Evolutionary conservation across 2,329 filamentous ascomycete species (phyloP).

Genomic region (Exserohilum rostratum): DNA sequence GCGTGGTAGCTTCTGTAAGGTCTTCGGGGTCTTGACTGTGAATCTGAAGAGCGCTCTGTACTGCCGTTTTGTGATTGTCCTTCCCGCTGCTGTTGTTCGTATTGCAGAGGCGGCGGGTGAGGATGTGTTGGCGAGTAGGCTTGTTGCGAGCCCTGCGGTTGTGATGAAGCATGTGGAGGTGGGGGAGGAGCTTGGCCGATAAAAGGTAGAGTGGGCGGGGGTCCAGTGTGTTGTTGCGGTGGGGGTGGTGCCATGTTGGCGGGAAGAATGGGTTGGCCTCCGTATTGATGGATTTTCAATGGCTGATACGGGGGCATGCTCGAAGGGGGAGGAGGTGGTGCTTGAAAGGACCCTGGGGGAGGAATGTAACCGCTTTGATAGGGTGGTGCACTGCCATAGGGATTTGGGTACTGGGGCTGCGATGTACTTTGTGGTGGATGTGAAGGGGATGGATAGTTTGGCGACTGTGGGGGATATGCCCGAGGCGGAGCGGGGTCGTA

Average conservation of each 20-base stretch:
- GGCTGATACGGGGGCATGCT: conserved; percentile 36
- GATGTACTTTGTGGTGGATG: conserved; percentile 26
- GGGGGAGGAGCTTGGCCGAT: not conserved
- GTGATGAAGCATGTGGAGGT: not conserved
- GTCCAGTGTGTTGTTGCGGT: conserved; percentile 9
- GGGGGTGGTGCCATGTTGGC: conserved; percentile 45
- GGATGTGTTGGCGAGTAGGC: conserved; percentile 30
- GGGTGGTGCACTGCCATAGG: conserved; percentile 26
- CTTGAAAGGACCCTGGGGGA: conserved; percentile 42
- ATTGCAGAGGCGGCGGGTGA: conserved; percentile 25
- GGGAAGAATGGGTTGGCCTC: conserved; percentile 49
- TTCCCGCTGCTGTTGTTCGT: conserved; percentile 28
- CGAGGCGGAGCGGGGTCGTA: conserved; percentile 43
- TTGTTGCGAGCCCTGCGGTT: conserved; percentile 20
- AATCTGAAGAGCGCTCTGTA: conserved; percentile 19
- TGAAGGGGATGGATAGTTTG: conserved; percentile 28
- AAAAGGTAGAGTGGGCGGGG: conserved; percentile 6
- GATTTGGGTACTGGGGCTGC: conserved; percentile 56
- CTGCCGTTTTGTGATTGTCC: conserved; percentile 15
- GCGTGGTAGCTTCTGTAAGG: conserved; percentile 43
- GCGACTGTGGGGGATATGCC: conserved; percentile 30
- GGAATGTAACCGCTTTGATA: conserved; percentile 42
- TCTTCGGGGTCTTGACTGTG: conserved; percentile 33
- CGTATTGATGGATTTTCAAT: conserved; percentile 48
- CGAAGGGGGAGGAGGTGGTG: conserved; percentile 37